Evolutionary conservation across 495 filamentous ascomycete species (phyloP), one percentile per base, ranked within the genome.

Genomic region (Penicillium simplicissimum): DNA sequence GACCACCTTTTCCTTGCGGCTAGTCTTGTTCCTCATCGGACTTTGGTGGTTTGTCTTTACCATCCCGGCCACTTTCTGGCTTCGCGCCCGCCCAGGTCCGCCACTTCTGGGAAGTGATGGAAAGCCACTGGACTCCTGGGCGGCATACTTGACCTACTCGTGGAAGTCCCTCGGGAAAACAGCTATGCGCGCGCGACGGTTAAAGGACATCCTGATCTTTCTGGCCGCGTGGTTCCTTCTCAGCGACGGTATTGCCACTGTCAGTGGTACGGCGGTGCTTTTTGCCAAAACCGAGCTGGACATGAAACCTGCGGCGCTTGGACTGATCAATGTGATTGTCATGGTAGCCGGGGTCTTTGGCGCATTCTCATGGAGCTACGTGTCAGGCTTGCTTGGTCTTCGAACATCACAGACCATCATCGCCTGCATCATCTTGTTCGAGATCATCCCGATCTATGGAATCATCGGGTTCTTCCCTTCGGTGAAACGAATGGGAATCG

Each of bases 21-120:
- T 96, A 34, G 91, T 93, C 4, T 82, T 98, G 10, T 93, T 96
- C 68, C 69, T 92, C 40, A 87, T 97, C 53, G 95, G 95, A 14
- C 72, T 87, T n/a, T 98, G 95, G 95, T 98, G 95, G 95, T 87
- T 95, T 55, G 55, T 86, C 37, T 98, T 98, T 67, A 94, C 93
- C 11, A 85, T 97, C 55, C 95, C 95, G 4, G 90, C 93, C 8
- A 89, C 88, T 23, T 73, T 96, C 60, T 97, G 92, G 91, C 82
- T 98, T n/a, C 85, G 93, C 23, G 86, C 94, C 15, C 85, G 95
- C 33, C 95, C 95, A 9, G 95, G 95, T 0, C 95, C 95, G 2
- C 91, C 92, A 11, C 71, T 98, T 3, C 66, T 72, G 35, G 61
- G 67, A 7, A 62, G 59, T 5, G 63, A 76, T 43, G 74, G 76